phyloP scores from a whole-genome alignment of 1,284 basidiomycete genomes.

The Sporisorium reilianum region DNA sequence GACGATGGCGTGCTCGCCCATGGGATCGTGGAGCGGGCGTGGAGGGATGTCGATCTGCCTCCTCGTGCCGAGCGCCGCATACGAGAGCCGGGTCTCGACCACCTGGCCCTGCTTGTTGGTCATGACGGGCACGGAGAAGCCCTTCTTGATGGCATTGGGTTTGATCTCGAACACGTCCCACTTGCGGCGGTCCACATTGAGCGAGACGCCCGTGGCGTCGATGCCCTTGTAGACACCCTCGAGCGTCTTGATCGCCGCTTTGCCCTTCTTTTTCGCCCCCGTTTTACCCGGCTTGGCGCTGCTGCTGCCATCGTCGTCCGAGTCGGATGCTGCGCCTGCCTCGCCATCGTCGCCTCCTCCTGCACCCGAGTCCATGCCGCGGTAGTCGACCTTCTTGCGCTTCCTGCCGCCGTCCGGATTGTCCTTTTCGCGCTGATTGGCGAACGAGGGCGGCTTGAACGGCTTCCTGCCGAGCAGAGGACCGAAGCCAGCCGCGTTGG shows the following conservation, averaged over 20 bases:
- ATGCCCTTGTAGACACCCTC: constrained; percentile 67
- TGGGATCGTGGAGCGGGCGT: constrained; percentile 92
- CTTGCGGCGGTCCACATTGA: constrained; percentile 62
- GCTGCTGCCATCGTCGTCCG: constrained; percentile 23
- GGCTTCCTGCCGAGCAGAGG: constrained; percentile 60
- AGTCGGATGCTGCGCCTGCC: constrained; percentile 36
- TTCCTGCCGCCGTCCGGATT: constrained; percentile 50
- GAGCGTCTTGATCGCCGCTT: constrained; percentile 48
- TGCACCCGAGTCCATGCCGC: constrained; percentile 57
- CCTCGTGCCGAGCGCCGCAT: constrained; percentile 86
- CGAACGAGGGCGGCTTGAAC: constrained; percentile 63
- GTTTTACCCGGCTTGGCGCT: constrained; percentile 20
- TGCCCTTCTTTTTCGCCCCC: constrained; percentile 40
- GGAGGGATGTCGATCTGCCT: constrained; percentile 86
- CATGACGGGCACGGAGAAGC: constrained; percentile 90
- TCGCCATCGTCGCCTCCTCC: constrained; percentile 51
- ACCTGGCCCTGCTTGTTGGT: constrained; percentile 79
- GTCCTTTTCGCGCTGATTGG: constrained; percentile 39
- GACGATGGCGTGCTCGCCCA: constrained; percentile 97
- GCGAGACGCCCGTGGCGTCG: constrained; percentile 64
- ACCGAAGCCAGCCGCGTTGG: constrained; percentile 61
- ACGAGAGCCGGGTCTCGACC: constrained; percentile 77
- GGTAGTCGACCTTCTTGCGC: constrained; percentile 64
- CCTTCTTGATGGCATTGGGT: constrained; percentile 66
- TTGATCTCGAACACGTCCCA: constrained; percentile 62